Base-by-base conservation (phyloP, 495 filamentous ascomycete species). In the Xylaria castorea region DNA sequence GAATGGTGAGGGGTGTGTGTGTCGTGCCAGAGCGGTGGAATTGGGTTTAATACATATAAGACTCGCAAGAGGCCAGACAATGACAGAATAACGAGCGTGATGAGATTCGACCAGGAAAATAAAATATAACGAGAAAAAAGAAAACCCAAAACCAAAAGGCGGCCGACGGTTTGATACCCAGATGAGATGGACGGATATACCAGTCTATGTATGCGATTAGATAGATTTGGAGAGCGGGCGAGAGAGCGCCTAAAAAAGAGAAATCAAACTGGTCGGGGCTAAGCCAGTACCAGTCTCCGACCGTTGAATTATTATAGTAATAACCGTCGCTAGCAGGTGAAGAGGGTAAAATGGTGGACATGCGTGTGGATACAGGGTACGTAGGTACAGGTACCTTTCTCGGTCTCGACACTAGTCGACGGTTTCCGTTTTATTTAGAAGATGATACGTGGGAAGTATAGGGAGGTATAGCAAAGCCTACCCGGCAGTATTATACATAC, bases 271-370 rank as follows among this genome's bases (percentile, higher is more conserved):
- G 32, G 22, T 20, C 50, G 48, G 66, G 66, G 50, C 66, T 57
- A 57, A 51, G 32, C 66, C 16, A 68, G 66, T n/a, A 42, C 9
- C 44, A 42, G 48, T 42, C 48, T 55, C 48, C 66, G 66, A 48
- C 66, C 50, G 66, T 68, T 68, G 66, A 68, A 55, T 68, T 55
- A 55, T 57, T 68, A 68, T 68, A 68, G 66, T 25, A 68, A 55
- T 68, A 68, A 48, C 65, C 65, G 65, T 68, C 34, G 50, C 34
- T 40, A 68, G 66, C 65, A 40, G 50, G 36, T 50, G 44, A 57
- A 27, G 50, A 68, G 66, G 65, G 50, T 50, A 57, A 57, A 57
- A 40, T 8, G 64, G 66, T 32, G 66, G 66, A 68, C 66, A 68
- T 50, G 65, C 44, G 20, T 51, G 65, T 67, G 65, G 65, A 67